A percentile compares a stretch with the other conserved stretches of the same genome.
These are phyloP conservation scores for Vitis hybrid DNA, from an alignment of 177 flowering plant species.

Conservation along the genomic window DNA sequence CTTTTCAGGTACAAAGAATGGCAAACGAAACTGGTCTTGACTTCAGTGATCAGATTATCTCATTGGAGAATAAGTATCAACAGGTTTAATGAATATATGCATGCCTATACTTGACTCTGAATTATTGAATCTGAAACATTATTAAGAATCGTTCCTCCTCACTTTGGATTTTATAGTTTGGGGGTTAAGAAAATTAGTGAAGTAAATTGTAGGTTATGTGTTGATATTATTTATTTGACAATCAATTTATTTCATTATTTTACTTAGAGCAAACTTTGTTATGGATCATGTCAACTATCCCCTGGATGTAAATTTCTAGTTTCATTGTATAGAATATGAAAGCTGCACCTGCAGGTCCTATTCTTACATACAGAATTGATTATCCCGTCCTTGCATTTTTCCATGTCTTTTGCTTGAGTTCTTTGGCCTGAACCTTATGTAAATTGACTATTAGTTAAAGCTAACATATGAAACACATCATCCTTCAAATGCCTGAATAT, in stretches of 20 bases:
- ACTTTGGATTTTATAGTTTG: neutral
- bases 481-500: too few species aligned
- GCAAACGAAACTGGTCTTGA: slow-evolving; percentile 90
- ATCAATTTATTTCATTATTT: too few species aligned
- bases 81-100: slow-evolving; percentile 41
- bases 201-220: neutral
- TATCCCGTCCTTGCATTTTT: neutral
- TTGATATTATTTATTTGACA: too few species aligned
- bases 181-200: neutral
- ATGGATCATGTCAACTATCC: neutral
- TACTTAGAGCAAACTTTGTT: too few species aligned
- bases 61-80: slow-evolving; percentile 75
- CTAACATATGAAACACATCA: neutral
- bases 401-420: neutral
- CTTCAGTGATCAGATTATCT: slow-evolving; percentile 78
- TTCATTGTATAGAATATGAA: neutral
- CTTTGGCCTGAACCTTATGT: neutral
- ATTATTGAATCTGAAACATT: neutral
- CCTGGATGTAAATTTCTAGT: neutral
- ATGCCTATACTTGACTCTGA: neutral
- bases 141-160: neutral
- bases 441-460: neutral
- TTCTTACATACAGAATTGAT: neutral
- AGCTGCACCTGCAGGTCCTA: neutral
- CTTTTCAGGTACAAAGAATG: slow-evolving; percentile 74